Conservation (phyloP, 345 rosid genomes). For the Eucalyptus tenuipes region DNA sequence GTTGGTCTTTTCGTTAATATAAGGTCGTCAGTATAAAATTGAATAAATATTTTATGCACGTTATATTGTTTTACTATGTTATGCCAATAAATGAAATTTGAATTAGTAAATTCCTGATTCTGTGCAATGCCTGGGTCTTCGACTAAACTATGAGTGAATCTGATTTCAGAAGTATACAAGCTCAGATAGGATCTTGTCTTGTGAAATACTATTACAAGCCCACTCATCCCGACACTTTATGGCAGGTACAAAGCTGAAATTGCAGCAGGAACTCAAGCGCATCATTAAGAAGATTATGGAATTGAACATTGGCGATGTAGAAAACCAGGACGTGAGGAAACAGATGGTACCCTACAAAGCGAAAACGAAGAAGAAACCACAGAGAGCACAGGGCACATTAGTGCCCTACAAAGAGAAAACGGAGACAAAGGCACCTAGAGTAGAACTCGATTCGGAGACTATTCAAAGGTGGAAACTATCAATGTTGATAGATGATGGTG, state of each 20-base stretch:
- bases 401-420: conserved; percentile 1
- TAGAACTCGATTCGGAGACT: conserved; percentile 23
- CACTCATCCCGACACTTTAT: background rate
- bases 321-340: background rate
- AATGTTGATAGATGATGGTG: conserved; percentile 2
- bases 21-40: background rate
- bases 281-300: background rate
- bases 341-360: background rate
- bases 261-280: background rate
- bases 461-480: conserved; percentile 21
- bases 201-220: background rate
- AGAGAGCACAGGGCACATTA: background rate
- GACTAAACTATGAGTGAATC: background rate
- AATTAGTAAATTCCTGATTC: background rate
- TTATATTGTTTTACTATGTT: background rate
- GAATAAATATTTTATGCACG: background rate
- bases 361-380: background rate
- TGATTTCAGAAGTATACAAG: background rate
- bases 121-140: background rate
- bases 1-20: background rate
- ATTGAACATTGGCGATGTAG: background rate
- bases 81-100: background rate
- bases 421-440: background rate
- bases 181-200: background rate
- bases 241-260: background rate